Evolutionary conservation across 2,329 filamentous ascomycete species (phyloP).

Genomic region (Emericellopsis cladophorae): DNA sequence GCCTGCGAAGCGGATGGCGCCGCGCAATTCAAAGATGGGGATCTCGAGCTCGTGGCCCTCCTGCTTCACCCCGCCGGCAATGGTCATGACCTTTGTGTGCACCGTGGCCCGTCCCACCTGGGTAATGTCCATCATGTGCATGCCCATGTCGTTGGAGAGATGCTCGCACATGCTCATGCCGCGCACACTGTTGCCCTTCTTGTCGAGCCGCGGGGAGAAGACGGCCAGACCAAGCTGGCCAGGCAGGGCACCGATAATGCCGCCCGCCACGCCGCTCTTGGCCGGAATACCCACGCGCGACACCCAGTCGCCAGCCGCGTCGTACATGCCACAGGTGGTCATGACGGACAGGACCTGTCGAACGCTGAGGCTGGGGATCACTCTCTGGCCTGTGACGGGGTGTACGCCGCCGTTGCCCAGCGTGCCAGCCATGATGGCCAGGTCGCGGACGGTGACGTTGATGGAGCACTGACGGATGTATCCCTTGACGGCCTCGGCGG

Average conservation of each 20-base stretch:
- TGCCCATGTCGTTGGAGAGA: conserved; percentile 17
- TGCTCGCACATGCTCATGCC: conserved; percentile 18
- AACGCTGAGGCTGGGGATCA: conserved; percentile 21
- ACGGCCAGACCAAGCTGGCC: conserved; percentile 17
- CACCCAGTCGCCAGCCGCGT: conserved; percentile 25
- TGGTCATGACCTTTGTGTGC: conserved; percentile 14
- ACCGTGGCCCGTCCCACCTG: conserved; percentile 16
- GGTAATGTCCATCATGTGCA: conserved; percentile 21
- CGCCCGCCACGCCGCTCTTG: conserved; percentile 21
- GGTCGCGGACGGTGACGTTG: conserved; percentile 25
- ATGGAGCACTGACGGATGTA: conserved; percentile 27
- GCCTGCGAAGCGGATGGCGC: conserved; percentile 19
- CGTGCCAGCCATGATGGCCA: conserved; percentile 25
- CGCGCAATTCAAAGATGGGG: conserved; percentile 16
- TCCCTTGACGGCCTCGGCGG: conserved; percentile 19
- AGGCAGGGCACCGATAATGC: conserved; percentile 17
- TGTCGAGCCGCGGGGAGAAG: conserved; percentile 18
- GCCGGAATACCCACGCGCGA: conserved; percentile 23
- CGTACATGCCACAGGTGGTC: conserved; percentile 28
- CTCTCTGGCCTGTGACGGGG: conserved; percentile 15
- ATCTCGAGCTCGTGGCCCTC: conserved; percentile 15
- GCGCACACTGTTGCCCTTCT: conserved; percentile 17
- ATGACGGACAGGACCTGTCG: conserved; percentile 26
- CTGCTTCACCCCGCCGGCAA: conserved; percentile 12
- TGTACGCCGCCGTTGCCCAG: conserved; percentile 23